Evolutionary conservation across 371 early-diverging fungal genomes (phyloP).

Genomic region (Apophysomyces ossiformis): DNA sequence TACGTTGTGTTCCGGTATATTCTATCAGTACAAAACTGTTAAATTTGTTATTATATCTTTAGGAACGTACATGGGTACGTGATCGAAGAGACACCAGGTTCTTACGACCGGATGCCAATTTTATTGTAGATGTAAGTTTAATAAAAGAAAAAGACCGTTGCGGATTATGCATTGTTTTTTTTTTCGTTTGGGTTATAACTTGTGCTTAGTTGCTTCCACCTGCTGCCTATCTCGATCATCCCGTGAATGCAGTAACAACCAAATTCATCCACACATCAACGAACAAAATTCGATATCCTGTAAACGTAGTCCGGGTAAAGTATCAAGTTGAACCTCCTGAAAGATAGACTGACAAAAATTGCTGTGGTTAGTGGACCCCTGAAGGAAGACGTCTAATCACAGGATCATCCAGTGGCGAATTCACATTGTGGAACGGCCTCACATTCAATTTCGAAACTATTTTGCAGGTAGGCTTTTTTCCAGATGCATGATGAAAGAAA

Average conservation of each 20-base stretch:
- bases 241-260: slow-evolving; percentile 85
- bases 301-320: slow-evolving; percentile 90
- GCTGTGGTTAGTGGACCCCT: slow-evolving; percentile 88
- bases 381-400: slow-evolving; percentile 98
- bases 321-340: not conserved
- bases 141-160: too few relatives aligned
- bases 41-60: slow-evolving; percentile 22
- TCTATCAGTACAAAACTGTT: slow-evolving; percentile 8
- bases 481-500: not conserved
- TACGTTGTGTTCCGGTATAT: slow-evolving; percentile 12
- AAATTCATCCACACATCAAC: slow-evolving; percentile 97
- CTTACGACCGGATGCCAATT: slow-evolving; percentile 87
- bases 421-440: slow-evolving; percentile 99
- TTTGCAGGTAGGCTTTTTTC: slow-evolving; percentile 72
- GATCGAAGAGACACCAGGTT: slow-evolving; percentile 66
- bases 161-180: not conserved
- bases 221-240: slow-evolving; percentile 77
- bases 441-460: slow-evolving; percentile 99
- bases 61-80: slow-evolving; percentile 66
- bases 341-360: not conserved
- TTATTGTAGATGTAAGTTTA: slow-evolving; percentile 79
- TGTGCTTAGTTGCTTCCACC: slow-evolving; percentile 72
- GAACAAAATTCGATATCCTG: slow-evolving; percentile 96
- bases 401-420: slow-evolving; percentile 98
- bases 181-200: slow-evolving; percentile 10